These are phyloP conservation scores for Lignosus rhinocerotis DNA, from an alignment of 1,284 basidiomycete genomes.

Conservation along the genomic window DNA sequence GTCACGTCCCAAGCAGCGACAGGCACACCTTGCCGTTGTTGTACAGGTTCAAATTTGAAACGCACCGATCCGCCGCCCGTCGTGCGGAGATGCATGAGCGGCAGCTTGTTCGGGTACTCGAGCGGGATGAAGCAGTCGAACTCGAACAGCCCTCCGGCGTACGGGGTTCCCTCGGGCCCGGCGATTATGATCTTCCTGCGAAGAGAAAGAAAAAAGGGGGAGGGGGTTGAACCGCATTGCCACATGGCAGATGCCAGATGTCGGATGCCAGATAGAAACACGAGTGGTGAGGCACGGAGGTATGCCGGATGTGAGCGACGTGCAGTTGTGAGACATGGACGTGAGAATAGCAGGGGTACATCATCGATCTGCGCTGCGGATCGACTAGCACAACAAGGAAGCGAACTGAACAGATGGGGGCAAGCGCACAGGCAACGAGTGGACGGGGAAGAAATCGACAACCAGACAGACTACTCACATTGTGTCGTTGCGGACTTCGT, in stretches of 20 bases:
- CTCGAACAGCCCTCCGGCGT: constrained; percentile 55
- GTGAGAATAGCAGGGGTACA: background rate
- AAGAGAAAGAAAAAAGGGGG: background rate
- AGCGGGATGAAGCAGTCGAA: constrained; percentile 58
- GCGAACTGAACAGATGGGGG: background rate
- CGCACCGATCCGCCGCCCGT: constrained; percentile 51
- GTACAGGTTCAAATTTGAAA: constrained; percentile 61
- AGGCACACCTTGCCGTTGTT: constrained; percentile 51
- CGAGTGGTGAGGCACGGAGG: background rate
- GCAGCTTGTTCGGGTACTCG: constrained; percentile 47
- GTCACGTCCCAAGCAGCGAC: constrained; percentile 55
- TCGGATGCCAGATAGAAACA: background rate
- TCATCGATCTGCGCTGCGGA: background rate
- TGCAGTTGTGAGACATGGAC: background rate
- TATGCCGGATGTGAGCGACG: background rate
- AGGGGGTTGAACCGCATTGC: no score
- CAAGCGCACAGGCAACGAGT: background rate
- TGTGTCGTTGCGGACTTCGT: constrained; percentile 56
- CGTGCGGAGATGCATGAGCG: constrained; percentile 49
- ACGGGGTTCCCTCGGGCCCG: constrained; percentile 54
- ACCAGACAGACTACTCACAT: constrained; percentile 37
- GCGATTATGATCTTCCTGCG: constrained; percentile 56
- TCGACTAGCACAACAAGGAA: constrained; percentile 1
- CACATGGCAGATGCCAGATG: background rate
- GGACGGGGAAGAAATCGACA: background rate